These are phyloP conservation scores for Cryptococcus depauperatus DNA, from an alignment of 1,284 basidiomycete species.

Conservation along the genomic window DNA sequence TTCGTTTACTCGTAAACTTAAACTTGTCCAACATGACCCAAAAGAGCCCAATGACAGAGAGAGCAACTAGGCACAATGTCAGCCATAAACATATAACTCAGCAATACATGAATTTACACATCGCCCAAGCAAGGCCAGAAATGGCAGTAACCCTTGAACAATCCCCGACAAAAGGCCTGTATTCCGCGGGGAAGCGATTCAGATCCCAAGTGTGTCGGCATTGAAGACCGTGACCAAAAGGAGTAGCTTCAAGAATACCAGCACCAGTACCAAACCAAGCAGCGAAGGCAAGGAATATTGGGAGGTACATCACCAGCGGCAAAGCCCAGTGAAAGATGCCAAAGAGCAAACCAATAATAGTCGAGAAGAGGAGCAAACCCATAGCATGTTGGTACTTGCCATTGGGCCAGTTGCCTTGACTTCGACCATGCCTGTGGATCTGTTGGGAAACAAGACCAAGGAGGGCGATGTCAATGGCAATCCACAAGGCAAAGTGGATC, in stretches of 20 bases:
- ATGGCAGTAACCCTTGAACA: slow-evolving; percentile 32
- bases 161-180: slow-evolving; percentile 20
- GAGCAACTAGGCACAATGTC: slow-evolving; percentile 19
- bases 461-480: slow-evolving; percentile 48
- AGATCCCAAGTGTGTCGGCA: slow-evolving; percentile 24
- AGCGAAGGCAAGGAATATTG: slow-evolving; percentile 29
- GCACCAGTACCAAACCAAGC: slow-evolving; percentile 28
- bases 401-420: slow-evolving; percentile 19
- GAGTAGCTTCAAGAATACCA: slow-evolving; percentile 32
- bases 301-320: slow-evolving; percentile 19
- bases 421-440: slow-evolving; percentile 29
- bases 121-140: slow-evolving; percentile 33
- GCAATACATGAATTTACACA: slow-evolving; percentile 22
- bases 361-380: slow-evolving; percentile 32
- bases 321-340: slow-evolving; percentile 32
- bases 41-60: slow-evolving; percentile 30
- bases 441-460: slow-evolving; percentile 37
- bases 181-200: slow-evolving; percentile 21
- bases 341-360: slow-evolving; percentile 29
- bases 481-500: slow-evolving; percentile 52
- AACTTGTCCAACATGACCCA: slow-evolving; percentile 28
- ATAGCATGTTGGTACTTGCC: slow-evolving; percentile 26
- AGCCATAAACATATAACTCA: not conserved
- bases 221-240: slow-evolving; percentile 37
- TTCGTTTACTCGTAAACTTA: slow-evolving; percentile 19